Base-by-base conservation (phyloP, 768 basidiomycete species). In the Phaffia tasmanica region DNA sequence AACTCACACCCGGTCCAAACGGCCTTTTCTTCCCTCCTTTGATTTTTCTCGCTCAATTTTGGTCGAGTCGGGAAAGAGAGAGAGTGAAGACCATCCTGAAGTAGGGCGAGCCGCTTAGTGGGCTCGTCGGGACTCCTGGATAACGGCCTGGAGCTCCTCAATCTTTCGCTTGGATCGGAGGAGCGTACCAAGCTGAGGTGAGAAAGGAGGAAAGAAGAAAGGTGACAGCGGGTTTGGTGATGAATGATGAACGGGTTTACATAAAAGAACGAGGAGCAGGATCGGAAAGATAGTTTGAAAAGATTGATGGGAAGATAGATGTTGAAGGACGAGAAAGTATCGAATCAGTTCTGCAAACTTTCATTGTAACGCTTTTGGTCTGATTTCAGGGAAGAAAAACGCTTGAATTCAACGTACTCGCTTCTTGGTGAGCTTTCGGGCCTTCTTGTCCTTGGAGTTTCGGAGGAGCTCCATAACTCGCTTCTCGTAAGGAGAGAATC, bases 401-500 rank as follows among this genome's bases (percentile, higher is more conserved):
- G n/a, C 11, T 11, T 42, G 11, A 54, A 6, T 18, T 25, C 65
- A n/a, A 84, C 86, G 73, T 75, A 95, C 94, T 83, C 92, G 86
- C 83, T 94, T 97, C 86, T 99, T 99, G 73, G 92, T 93, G 82
- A 98, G 81, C 82, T 98, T 98, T 78, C 91, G 84, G 68, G 94
- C 94, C 81, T 94, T 97, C 85, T 99, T 99, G 79, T 99, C 94
- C 91, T 94, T 95, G 70, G 89, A 92, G 84, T 95, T 97, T 79
- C 93, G 85, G 81, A 95, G 79, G 83, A 99, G 77, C 80, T 99
- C 95, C 87, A 99, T 84, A 64, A 98, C 92, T 73, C 95, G 85
- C 75, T 92, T 83, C 83, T 99, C 95, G 78, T 99, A 98, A 47
- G 94, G 86, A 47, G 91, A 88, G 81, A 95, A 97, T 69, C 94